Evolutionary conservation across 139 green algal species (phyloP), one percentile per base, ranked within the genome.

Genomic region (Micromonas pusilla): DNA sequence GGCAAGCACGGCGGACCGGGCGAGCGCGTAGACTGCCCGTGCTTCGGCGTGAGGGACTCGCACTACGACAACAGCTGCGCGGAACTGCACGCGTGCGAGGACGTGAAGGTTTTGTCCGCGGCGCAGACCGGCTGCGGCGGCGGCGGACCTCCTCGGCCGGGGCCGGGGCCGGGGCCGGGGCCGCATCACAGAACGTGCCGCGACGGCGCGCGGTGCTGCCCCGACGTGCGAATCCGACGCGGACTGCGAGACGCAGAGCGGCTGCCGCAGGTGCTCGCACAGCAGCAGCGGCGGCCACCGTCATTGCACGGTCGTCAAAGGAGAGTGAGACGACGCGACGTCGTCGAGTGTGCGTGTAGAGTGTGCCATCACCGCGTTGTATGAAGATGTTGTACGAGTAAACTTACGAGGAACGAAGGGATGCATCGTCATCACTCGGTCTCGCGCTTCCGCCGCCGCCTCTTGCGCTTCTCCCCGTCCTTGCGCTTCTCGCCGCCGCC

Each of bases 1-100:
- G 9, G 45, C 45, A 16, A 57, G 45, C 45, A 9, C 45, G 45
- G 45, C 45, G 45, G 45, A 57, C 25, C 53, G 23, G 68, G 68
- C 37, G 21, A 64, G 19, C 37, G 34, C 23, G 53, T 62, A 19
- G 68, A 75, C 53, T 75, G 68, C 38, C 68, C 68, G 68, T 75
- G 68, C 37, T 28, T 62, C 37, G 68, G 68, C 37, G 68, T 75
- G 2, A 38, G 36, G 20, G 68, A 75, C 30, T 37, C 20, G 36
- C 68, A 39, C 2, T 75, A 75, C 68, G 68, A 75, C 2, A 75
- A 75, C 33, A 62, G 34, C 1, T 75, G 68, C 68, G 68, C 37
- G 9, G 45, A 57, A 16, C 9, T 16, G 9, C 45, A 57, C 45
- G 45, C 45, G 45, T 57, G 45, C 45, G 45, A 9, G 9, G 45